Conservation (phyloP, 306 rosid species). For the Quillaja saponaria region DNA sequence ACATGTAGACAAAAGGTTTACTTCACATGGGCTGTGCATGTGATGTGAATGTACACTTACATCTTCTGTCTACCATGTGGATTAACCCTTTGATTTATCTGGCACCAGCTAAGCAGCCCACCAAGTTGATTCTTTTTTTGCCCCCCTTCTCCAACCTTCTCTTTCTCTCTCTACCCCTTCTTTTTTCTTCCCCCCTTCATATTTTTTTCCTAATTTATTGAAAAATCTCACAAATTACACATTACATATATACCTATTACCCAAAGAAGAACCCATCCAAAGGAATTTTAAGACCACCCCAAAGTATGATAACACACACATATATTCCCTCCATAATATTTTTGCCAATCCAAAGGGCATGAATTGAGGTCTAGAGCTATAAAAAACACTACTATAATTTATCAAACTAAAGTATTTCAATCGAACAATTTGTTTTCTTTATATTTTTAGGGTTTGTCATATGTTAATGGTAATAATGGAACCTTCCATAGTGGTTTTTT, state of each 20-base stretch:
- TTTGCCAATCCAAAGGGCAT: too few relatives aligned
- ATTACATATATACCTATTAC: slow-evolving; percentile 18
- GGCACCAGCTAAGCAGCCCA: slow-evolving; percentile 88
- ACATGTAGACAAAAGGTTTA: slow-evolving; percentile 80
- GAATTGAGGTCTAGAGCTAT: too few relatives aligned
- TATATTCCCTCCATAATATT: too few relatives aligned
- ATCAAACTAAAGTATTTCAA: too few relatives aligned
- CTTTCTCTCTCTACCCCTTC: neutral
- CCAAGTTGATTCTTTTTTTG: slow-evolving; percentile 48
- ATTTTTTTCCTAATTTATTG: slow-evolving; percentile 27
- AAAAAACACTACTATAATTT: too few relatives aligned
- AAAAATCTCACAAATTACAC: slow-evolving; percentile 21
- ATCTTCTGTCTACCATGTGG: slow-evolving; percentile 88
- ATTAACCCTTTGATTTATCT: slow-evolving; percentile 71
- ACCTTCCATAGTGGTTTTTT: slow-evolving; percentile 40
- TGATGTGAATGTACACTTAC: slow-evolving; percentile 77
- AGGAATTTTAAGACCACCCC: too few relatives aligned
- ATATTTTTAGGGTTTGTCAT: neutral
- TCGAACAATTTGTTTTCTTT: neutral
- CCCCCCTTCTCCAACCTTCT: slow-evolving; percentile 2
- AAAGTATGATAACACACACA: too few relatives aligned
- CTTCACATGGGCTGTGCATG: slow-evolving; percentile 81
- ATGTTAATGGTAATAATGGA: slow-evolving; percentile 18
- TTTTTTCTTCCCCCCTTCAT: neutral
- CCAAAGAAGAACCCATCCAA: neutral